Evolutionary conservation across 495 filamentous ascomycete genomes (phyloP), one percentile per base, ranked within the genome.

Genomic region (Penicillium crystallinum): DNA sequence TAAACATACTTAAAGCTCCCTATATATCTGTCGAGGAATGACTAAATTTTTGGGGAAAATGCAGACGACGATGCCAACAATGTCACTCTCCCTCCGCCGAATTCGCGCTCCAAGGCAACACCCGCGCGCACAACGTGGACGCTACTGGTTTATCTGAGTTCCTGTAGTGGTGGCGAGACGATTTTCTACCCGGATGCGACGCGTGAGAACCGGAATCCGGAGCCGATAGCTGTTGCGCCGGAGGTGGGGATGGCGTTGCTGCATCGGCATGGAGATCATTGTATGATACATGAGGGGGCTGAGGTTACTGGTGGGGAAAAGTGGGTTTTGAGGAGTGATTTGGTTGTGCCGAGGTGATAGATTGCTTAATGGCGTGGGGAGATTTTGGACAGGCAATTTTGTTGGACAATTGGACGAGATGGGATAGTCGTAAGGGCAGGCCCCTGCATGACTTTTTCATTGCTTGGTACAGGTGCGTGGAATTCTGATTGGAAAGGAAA

Each of bases 51-150:
- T 7, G 3, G 3, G 23, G 7, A 27, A 29, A 14, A 27, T 7
- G 9, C 64, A 90, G 85, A 92, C 56, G 89, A 93, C 67, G 91
- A 95, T 58, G 85, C 85, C 12, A 88, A 91, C 55, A 72, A 70
- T 46, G 62, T 93, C 17, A 75, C 72, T 3, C 74, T 91, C 37
- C 71, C 74, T 4, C 67, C 78, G 0, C 58, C 73, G 19, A 52
- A 53, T 6, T 54, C 71, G 1, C 55, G 72, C 6, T 31, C 48
- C 2, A 58, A 64, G 34, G 51, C 75, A n/a, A 62, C 73, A 4
- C 75, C 76, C n/a, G 87, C 81, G 2, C 84, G 81, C 59, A 96
- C 92, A 14, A 96, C 91, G 0, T 97, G 91, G 91, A 96, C 92
- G 0, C 77, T 96, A 6, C 78, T 96, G 1, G 81, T 96, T 44